These are phyloP conservation scores for Stylosanthes scabra DNA, from an alignment of 331 rosid genomes.

Conservation along the genomic window DNA sequence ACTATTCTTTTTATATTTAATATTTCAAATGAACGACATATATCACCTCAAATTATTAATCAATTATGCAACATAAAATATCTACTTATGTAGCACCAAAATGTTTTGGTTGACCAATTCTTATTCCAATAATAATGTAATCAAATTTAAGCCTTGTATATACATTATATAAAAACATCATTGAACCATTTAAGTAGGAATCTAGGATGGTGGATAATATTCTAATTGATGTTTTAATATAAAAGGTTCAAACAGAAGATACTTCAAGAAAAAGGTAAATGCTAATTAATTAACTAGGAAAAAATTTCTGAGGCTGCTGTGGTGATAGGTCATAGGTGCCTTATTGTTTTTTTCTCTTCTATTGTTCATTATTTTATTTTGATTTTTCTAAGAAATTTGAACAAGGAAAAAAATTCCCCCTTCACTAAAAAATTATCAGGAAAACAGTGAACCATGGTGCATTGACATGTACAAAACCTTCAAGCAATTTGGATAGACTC, in stretches of 20 bases:
- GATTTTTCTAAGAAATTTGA: neutral
- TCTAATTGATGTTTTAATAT: too few relatives aligned
- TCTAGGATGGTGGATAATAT: too few relatives aligned
- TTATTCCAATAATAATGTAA: too few relatives aligned
- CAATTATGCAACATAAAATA: too few relatives aligned
- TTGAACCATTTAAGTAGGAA: too few relatives aligned
- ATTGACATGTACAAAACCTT: slow-evolving; percentile 23
- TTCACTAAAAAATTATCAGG: slow-evolving; percentile 45
- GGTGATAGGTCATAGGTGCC: neutral
- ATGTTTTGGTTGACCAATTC: too few relatives aligned
- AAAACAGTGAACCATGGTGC: slow-evolving; percentile 34
- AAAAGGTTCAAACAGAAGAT: neutral
- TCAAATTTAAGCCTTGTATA: neutral
- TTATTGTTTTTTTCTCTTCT: too few relatives aligned
- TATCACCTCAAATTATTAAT: too few relatives aligned
- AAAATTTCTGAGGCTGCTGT: neutral
- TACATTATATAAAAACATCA: too few relatives aligned
- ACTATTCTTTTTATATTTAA: too few relatives aligned
- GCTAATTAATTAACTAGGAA: neutral
- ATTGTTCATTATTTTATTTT: neutral
- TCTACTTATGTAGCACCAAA: too few relatives aligned
- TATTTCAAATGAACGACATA: too few relatives aligned
- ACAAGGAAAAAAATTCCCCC: neutral
- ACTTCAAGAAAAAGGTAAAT: neutral
- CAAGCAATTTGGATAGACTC: slow-evolving; percentile 30